Conservation (phyloP, 352 stramenopile species). For the Globisporangium barbulae region DNA sequence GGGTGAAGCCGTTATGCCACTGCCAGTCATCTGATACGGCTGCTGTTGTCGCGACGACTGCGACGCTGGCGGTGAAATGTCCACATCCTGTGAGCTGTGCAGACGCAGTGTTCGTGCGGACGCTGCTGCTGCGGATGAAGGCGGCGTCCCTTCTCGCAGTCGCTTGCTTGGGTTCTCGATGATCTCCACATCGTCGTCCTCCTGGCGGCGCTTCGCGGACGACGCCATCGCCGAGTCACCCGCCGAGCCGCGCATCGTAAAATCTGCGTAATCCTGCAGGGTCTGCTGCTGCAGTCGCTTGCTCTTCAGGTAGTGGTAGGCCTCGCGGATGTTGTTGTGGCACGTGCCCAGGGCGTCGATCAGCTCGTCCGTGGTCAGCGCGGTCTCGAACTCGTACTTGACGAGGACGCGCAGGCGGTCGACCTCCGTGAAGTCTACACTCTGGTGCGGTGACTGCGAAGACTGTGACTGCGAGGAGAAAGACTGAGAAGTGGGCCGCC, state of each 20-base stretch:
- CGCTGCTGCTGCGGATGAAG: background rate
- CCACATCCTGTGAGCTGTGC: conserved; percentile 13
- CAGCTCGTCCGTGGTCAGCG: conserved; percentile 43
- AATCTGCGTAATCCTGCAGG: background rate
- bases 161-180: conserved; percentile 13
- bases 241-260: background rate
- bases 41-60: background rate
- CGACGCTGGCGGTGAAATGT: conserved; percentile 4
- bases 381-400: conserved; percentile 57
- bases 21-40: background rate
- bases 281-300: conserved; percentile 20
- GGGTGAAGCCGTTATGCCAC: background rate
- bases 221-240: background rate
- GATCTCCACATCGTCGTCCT: conserved; percentile 1
- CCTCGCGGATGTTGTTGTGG: conserved; percentile 43
- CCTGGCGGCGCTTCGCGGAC: conserved; percentile 11
- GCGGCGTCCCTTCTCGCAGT: conserved; percentile 1
- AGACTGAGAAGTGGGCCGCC: background rate
- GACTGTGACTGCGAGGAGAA: conserved; percentile 1
- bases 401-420: conserved; percentile 55
- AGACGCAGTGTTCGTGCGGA: conserved; percentile 4
- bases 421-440: conserved; percentile 39
- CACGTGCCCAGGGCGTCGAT: conserved; percentile 36
- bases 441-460: conserved; percentile 17
- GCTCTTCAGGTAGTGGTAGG: conserved; percentile 49